phyloP scores from a whole-genome alignment of 176 grass and related monocot species.

The Avena insularis region DNA sequence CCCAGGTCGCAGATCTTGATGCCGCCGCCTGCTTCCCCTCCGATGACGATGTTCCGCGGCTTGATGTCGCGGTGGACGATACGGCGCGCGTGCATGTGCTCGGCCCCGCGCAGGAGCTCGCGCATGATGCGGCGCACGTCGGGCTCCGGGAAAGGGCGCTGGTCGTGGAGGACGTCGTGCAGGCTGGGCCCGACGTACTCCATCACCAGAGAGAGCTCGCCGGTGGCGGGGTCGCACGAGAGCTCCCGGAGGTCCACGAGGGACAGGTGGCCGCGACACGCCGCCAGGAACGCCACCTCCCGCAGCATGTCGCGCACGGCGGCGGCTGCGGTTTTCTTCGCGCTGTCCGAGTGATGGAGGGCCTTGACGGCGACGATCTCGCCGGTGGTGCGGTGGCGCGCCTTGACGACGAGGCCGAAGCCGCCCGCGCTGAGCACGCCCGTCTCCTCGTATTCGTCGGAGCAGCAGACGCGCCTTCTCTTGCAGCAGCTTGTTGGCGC shows the following conservation, averaged over 20 bases:
- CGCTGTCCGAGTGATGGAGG: neutral
- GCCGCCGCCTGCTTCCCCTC: neutral
- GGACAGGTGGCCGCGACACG: slow-evolving; percentile 37
- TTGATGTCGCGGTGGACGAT: slow-evolving; percentile 60
- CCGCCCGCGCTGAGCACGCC: slow-evolving; percentile 18
- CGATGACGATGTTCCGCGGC: slow-evolving; percentile 49
- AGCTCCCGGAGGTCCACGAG: slow-evolving; percentile 46
- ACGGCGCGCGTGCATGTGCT: slow-evolving; percentile 37
- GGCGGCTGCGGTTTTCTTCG: neutral
- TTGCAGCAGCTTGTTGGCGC: neutral
- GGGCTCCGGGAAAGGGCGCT: slow-evolving; percentile 33
- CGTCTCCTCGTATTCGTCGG: slow-evolving; percentile 20
- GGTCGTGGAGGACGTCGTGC: slow-evolving; percentile 20
- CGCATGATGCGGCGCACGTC: slow-evolving; percentile 36
- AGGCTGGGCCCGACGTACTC: slow-evolving; percentile 51
- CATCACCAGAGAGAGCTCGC: slow-evolving; percentile 51
- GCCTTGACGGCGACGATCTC: slow-evolving; percentile 50
- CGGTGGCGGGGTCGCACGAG: neutral
- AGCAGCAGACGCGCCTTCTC: neutral
- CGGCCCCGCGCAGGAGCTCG: slow-evolving; percentile 37
- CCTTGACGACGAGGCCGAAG: slow-evolving; percentile 30
- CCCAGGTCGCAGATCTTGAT: slow-evolving; percentile 5
- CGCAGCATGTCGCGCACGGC: neutral
- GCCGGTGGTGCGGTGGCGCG: slow-evolving; percentile 26
- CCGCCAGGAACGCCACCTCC: slow-evolving; percentile 27